Percentiles rank a stretch among this genome's conserved stretches.
Conservation (phyloP, 805 yeast genomes). For the Wickerhamomyces canadensis region DNA sequence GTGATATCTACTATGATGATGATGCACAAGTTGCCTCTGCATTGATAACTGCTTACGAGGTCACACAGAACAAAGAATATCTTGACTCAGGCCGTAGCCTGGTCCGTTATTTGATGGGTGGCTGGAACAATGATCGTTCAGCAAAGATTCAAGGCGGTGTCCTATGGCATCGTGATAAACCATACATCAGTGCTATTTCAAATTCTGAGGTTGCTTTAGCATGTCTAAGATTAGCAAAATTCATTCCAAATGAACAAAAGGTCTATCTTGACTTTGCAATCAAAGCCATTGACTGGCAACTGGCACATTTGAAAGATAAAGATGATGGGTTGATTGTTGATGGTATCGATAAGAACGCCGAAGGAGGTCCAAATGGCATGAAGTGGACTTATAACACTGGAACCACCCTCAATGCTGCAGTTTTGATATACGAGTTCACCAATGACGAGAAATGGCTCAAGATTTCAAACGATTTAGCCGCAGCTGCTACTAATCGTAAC, state of each 20-base stretch:
- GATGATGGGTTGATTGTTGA: conserved; percentile 53
- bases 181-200: conserved; percentile 59
- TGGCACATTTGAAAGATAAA: conserved; percentile 44
- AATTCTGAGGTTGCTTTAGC: conserved; percentile 65
- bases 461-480: conserved; percentile 32
- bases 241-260: conserved; percentile 41
- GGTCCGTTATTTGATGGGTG: conserved; percentile 58
- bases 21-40: conserved; percentile 72
- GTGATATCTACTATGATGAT: conserved; percentile 67
- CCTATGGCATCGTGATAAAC: conserved; percentile 58
- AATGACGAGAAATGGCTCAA: conserved; percentile 43
- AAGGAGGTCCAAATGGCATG: conserved; percentile 39
- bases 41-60: conserved; percentile 61
- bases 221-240: conserved; percentile 49
- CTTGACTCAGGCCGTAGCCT: conserved; percentile 53
- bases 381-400: conserved; percentile 71
- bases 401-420: conserved; percentile 51
- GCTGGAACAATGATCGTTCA: conserved; percentile 37
- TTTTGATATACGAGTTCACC: conserved; percentile 45
- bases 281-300: conserved; percentile 53
- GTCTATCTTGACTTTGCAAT: conserved; percentile 54
- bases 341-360: conserved; percentile 41
- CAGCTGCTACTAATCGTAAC: conserved; percentile 52
- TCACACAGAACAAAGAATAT: conserved; percentile 48
- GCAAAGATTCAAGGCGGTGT: conserved; percentile 47